Evolutionary conservation across 805 yeast genomes (phyloP).

Genomic region (Candida yuanshanica): DNA sequence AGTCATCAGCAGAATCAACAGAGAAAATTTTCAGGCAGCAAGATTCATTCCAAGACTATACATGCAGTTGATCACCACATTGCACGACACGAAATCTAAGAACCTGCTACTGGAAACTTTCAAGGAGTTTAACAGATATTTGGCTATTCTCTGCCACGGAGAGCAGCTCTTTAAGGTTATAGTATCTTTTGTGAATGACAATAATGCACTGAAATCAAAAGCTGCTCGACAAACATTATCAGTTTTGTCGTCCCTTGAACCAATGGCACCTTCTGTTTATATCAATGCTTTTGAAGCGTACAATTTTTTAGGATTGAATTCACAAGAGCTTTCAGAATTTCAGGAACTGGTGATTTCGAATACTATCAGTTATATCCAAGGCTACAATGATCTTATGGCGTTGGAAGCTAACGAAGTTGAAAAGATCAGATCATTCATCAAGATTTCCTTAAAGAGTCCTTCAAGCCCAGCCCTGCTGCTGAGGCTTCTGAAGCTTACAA

Average conservation of each 20-base stretch:
- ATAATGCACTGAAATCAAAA: not conserved
- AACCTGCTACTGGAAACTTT: conserved; percentile 6
- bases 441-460: not conserved
- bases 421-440: not conserved
- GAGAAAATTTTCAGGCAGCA: conserved; percentile 17
- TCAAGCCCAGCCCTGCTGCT: not conserved
- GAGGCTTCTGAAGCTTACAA: not conserved
- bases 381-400: not conserved
- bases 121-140: conserved; percentile 12
- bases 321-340: not conserved
- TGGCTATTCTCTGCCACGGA: conserved; percentile 13
- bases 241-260: not conserved
- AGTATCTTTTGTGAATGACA: not conserved
- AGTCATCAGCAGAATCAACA: conserved; percentile 8
- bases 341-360: not conserved
- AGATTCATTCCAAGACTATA: conserved; percentile 21
- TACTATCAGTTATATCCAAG: not conserved
- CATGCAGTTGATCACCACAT: conserved; percentile 12
- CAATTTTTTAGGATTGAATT: not conserved
- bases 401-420: not conserved
- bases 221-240: not conserved
- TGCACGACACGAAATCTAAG: not conserved
- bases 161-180: conserved; percentile 3
- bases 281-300: not conserved
- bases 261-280: not conserved